Base-by-base conservation (phyloP, 257 asterid genomes). In the Solanum lycopersicoides region DNA sequence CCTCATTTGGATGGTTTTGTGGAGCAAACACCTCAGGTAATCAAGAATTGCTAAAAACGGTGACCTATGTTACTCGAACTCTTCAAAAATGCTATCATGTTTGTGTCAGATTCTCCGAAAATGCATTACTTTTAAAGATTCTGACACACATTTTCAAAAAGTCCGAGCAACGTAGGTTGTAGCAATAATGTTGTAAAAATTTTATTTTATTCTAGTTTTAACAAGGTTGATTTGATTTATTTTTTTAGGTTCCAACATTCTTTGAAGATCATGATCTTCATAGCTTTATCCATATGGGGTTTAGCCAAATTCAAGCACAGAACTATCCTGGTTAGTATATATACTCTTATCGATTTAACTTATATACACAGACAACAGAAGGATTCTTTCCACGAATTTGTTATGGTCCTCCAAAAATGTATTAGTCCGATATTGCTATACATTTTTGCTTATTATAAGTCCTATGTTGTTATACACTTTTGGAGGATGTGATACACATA, bases 241-340 rank as follows among this genome's bases (percentile, higher is more conserved):
- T 2, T 86, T 86, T 85, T 89, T 75, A 96, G 99, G 95, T 87
- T 35, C 85, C 96, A 37, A 87, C 94, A 2, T 93, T 93, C 89
- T 95, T 95, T 95, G 98, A 93, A 83, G 96, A 95, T 56, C 12
- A 56, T 85, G 99, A 96, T 88, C 96, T 96, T 79, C 98, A 95
- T 13, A 93, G 94, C 88, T 87, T 96, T 86, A 95, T 94, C 87
- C 98, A 93, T 89, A 95, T 95, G 98, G 98, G 97, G 0, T 93
- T 91, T 77, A 91, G 95, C 79, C 96, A 93, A 93, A 91, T 92
- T 87, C 94, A 91, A 84, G 14, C 91, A 56, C 95, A 93, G 71
- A 91, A 82, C 83, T 90, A 91, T 88, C 94, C 89, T 60, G 98
- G 98, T 96, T 45, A 83, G 98, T 91, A 37, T 30, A 80, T 91